A percentile compares a stretch with the other conserved stretches of the same genome.
Conservation (phyloP, 179 eudicot genomes). For the Monotropa hypopitys region DNA sequence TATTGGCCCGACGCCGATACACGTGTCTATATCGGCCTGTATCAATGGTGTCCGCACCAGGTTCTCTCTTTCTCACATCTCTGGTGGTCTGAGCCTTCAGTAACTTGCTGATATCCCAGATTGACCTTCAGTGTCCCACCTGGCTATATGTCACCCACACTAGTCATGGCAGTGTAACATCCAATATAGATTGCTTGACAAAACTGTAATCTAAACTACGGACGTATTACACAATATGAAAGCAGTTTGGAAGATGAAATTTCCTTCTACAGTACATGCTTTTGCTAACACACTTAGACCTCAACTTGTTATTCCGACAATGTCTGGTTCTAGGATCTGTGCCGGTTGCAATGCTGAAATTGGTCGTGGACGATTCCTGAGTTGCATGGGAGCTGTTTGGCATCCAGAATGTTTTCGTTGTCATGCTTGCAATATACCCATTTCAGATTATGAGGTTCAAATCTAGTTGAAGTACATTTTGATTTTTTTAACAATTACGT, state of each 20-base stretch:
- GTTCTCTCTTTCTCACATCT: too few species aligned
- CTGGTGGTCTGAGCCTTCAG: too few species aligned
- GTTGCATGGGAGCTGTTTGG: slow-evolving; percentile 90
- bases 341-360: slow-evolving; percentile 76
- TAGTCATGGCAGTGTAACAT: background rate
- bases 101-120: too few species aligned
- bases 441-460: slow-evolving; percentile 82
- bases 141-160: too few species aligned
- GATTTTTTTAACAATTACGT: background rate
- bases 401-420: slow-evolving; percentile 96
- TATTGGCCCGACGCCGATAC: too few species aligned
- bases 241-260: background rate
- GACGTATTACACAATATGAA: too few species aligned
- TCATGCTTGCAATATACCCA: slow-evolving; percentile 60
- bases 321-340: slow-evolving; percentile 39
- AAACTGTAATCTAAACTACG: slow-evolving; percentile 5
- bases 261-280: background rate
- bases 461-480: background rate
- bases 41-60: too few species aligned
- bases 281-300: background rate
- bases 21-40: too few species aligned
- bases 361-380: slow-evolving; percentile 73
- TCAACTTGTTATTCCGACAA: background rate
- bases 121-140: too few species aligned
- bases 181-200: background rate